Percentiles rank a stretch among this genome's conserved stretches.
These are phyloP conservation scores for Euphorbia pulcherrima DNA, from an alignment of 345 rosid species.

Conservation along the genomic window DNA sequence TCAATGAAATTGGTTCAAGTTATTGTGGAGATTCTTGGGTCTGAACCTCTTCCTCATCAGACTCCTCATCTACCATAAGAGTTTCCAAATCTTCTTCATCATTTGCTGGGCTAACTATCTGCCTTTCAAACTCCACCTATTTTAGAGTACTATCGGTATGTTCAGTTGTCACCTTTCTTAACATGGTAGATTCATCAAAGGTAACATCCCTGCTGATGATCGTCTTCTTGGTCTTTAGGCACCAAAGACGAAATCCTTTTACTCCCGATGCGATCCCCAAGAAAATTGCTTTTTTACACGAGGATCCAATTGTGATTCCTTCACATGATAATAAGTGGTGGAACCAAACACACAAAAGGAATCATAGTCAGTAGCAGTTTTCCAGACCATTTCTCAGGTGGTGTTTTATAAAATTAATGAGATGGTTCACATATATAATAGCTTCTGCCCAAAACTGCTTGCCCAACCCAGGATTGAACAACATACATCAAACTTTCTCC, in stretches of 20 bases:
- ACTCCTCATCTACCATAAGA: neutral
- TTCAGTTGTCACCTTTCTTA: neutral
- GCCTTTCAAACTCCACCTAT: no score
- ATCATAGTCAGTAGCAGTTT: neutral
- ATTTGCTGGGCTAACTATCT: neutral
- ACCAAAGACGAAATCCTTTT: neutral
- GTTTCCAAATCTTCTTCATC: neutral
- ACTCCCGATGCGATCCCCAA: neutral
- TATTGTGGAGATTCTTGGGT: no score
- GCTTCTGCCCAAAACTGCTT: no score
- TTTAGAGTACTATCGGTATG: neutral
- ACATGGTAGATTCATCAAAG: neutral
- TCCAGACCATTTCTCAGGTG: neutral
- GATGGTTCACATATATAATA: no score
- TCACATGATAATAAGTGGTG: neutral
- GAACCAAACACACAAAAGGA: constrained; percentile 1
- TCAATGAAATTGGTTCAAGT: neutral
- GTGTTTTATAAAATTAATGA: neutral
- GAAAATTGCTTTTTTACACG: neutral
- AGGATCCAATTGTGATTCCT: no score
- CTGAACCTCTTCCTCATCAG: constrained; percentile 2
- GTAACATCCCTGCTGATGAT: neutral
- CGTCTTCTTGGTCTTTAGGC: neutral
- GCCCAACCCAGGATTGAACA: no score
- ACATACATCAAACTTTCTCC: no score